phyloP scores from a whole-genome alignment of 148 eudicot genomes.

The Chenopodium quinoa region DNA sequence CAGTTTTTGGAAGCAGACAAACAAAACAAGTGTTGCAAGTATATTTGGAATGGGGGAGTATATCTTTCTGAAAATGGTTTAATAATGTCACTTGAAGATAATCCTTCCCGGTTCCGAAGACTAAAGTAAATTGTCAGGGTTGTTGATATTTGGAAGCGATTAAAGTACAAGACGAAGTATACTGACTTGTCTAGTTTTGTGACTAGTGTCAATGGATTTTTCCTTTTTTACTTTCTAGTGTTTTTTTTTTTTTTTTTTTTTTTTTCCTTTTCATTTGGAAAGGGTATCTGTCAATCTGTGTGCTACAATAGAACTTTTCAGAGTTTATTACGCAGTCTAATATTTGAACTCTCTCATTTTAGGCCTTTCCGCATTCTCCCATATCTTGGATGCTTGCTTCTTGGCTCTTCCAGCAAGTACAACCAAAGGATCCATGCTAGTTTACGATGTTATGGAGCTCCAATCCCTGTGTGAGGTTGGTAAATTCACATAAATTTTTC shows the following conservation, averaged over 20 bases:
- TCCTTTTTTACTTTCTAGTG: neutral
- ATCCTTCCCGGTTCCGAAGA: no score
- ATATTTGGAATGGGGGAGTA: no score
- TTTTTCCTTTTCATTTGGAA: neutral
- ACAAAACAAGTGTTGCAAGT: no score
- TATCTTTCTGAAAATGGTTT: no score
- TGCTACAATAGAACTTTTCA: neutral
- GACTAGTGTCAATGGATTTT: neutral
- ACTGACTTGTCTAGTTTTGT: no score
- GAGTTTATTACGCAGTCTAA: neutral
- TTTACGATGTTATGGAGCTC: constrained; percentile 88
- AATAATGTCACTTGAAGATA: no score
- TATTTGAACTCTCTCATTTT: constrained; percentile 8
- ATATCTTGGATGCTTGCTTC: constrained; percentile 69
- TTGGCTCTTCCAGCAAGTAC: constrained; percentile 93
- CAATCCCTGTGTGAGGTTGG: constrained; percentile 87
- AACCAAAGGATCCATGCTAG: constrained; percentile 66
- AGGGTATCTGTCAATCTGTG: neutral
- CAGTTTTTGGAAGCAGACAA: no score
- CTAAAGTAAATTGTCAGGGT: no score
- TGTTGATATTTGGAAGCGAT: neutral
- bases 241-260: neutral
- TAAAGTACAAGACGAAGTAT: no score
- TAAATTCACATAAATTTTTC: neutral
- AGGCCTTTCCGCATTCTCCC: constrained; percentile 94